Conservation (phyloP, 331 rosid species). For the Saraca asoca region DNA sequence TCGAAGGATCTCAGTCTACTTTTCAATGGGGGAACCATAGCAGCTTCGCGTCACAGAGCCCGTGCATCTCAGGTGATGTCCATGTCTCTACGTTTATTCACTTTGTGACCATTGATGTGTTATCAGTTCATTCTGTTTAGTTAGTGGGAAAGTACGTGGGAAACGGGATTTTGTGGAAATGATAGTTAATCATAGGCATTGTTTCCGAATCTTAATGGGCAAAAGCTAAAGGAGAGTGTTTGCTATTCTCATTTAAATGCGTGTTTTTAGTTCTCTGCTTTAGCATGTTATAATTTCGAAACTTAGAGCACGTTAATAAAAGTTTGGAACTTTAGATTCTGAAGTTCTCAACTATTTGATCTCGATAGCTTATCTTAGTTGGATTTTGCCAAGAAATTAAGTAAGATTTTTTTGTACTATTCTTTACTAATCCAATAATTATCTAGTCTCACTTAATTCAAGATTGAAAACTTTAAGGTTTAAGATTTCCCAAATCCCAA, state of each 20-base stretch:
- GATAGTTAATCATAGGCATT: too few relatives aligned
- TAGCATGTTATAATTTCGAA: neutral
- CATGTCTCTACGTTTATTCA: neutral
- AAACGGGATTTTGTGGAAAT: neutral
- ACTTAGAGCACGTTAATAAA: neutral
- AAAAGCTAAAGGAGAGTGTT: neutral
- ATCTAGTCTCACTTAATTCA: neutral
- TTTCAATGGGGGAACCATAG: conserved; percentile 41
- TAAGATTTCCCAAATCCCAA: neutral
- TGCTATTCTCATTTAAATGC: neutral
- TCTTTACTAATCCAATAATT: neutral
- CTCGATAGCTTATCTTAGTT: neutral
- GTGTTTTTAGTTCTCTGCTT: neutral
- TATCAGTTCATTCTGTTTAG: neutral
- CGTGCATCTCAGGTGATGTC: conserved; percentile 34
- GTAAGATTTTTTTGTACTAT: neutral
- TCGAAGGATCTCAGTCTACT: conserved; percentile 35
- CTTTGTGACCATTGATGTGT: neutral
- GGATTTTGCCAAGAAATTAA: neutral
- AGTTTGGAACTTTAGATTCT: conserved; percentile 10
- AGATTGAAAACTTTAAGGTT: neutral
- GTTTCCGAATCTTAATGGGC: neutral
- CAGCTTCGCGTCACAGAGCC: conserved; percentile 30
- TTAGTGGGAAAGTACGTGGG: neutral
- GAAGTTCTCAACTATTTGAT: neutral